Base-by-base conservation (phyloP, 352 stramenopile species). In the Globisporangium recalcitrans region DNA sequence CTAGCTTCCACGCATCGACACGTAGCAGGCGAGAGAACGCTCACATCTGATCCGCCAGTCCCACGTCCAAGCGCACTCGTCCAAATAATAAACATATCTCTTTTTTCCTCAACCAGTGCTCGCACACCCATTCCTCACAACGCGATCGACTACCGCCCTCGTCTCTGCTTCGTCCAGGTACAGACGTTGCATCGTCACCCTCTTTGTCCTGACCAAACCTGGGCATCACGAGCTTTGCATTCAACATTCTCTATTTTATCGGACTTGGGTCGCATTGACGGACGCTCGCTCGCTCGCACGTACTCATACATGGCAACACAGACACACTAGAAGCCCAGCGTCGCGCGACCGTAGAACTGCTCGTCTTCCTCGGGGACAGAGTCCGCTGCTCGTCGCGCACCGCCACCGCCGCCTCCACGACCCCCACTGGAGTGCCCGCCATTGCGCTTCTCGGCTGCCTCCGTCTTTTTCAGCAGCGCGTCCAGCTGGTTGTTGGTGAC, bases 261-360 rank as follows among this genome's bases (percentile, higher is more conserved):
- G 38, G 29, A 57, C 29, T 10, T 57, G 29, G n/a, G 29, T 7
- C 16, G 16, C 29, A n/a, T 14, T 22, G 34, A 38, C 55, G 1
- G 51, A n/a, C 38, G 38, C 16, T 46, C 38, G 38, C 4, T 44
- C 38, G 11, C 27, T 31, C 42, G 56, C 27, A 22, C 11, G 32
- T 29, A 61, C 29, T 27, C 27, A 56, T 32, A 31, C 26, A 56
- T 44, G 22, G 29, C 51, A 57, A 10, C n/a, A 52, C 22, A 26
- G 29, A 40, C 51, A 57, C 51, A 63, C 62, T 87, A 93, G 64
- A 93, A 93, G 32, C 84, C 84, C 42, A 93, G 65, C 29, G 84
- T 93, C 60, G 84, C 84, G 64, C 84, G 84, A 31, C 84, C 84
- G 75, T 93, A 93, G 69, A 87, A 91, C 67, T 90, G 76, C 56